A percentile compares a stretch with the other conserved stretches of the same genome.
phyloP scores from a whole-genome alignment of 371 early-diverging fungal genomes.

The Mortierella sp. region DNA sequence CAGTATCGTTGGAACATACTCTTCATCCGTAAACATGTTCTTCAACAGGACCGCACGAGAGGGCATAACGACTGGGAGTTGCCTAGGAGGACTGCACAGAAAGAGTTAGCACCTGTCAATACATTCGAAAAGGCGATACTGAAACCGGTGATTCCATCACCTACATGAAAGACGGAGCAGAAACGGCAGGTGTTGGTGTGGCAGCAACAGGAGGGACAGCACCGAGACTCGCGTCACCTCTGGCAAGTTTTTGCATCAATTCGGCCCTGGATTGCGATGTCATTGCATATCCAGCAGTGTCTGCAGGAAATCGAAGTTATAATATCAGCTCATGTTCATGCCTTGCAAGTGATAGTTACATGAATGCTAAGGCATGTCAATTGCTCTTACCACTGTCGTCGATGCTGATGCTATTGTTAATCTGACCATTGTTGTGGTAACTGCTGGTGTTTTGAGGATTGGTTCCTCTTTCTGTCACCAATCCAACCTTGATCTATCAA shows the following conservation, averaged over 20 bases:
- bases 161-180: constrained; percentile 36
- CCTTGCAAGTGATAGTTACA: too few species aligned
- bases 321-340: background rate
- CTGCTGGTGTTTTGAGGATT: constrained; percentile 45
- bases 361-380: too few species aligned
- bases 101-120: background rate
- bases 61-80: constrained; percentile 40
- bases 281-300: constrained; percentile 75
- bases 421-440: constrained; percentile 31
- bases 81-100: constrained; percentile 28
- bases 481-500: constrained; percentile 80
- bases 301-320: constrained; percentile 37
- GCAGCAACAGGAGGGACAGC: constrained; percentile 16
- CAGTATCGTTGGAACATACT: constrained; percentile 60
- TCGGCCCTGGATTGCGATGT: constrained; percentile 83
- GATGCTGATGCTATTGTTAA: constrained; percentile 53
- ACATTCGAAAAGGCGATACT: background rate
- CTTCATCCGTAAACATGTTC: constrained; percentile 93
- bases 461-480: constrained; percentile 76
- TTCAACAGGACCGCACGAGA: constrained; percentile 72
- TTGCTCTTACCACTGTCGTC: constrained; percentile 64
- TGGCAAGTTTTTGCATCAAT: constrained; percentile 87
- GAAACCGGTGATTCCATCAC: background rate
- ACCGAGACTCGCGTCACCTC: constrained; percentile 56
- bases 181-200: constrained; percentile 19